phyloP scores from a whole-genome alignment of 352 stramenopile genomes.

The Globisporangium abappressorium region DNA sequence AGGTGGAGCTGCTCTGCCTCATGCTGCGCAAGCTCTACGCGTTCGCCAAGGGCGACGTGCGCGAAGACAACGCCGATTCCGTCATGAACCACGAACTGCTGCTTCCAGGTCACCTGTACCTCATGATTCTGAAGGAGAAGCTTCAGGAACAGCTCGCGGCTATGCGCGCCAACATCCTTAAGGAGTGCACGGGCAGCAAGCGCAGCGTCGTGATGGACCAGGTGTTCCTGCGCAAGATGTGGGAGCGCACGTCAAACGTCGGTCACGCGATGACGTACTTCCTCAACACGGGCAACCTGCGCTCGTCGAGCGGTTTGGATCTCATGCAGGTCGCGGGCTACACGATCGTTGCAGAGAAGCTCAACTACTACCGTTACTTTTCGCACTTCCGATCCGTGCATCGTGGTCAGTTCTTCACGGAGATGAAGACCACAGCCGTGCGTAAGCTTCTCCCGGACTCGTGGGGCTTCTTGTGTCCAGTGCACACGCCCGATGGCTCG shows the following conservation, averaged over 20 bases:
- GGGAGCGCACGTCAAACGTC: constrained; percentile 88
- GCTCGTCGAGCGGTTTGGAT: constrained; percentile 96
- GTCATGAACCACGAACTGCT: constrained; percentile 98
- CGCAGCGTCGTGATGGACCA: constrained; percentile 72
- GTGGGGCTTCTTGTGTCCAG: constrained; percentile 99
- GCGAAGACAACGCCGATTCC: constrained; percentile 98
- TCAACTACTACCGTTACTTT: constrained; percentile 99
- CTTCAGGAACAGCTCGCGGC: constrained; percentile 91
- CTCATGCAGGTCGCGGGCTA: constrained; percentile 97
- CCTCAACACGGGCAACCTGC: constrained; percentile 98
- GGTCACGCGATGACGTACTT: constrained; percentile 98
- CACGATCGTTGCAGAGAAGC: constrained; percentile 98
- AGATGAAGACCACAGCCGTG: constrained; percentile 99
- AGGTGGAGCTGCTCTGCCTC: constrained; percentile 92
- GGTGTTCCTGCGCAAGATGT: constrained; percentile 92
- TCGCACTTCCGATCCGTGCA: constrained; percentile 99
- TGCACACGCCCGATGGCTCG: constrained; percentile 99
- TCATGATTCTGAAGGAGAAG: constrained; percentile 99
- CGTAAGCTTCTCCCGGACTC: constrained; percentile 98
- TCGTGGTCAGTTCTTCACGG: constrained; percentile 99
- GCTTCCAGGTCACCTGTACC: constrained; percentile 94
- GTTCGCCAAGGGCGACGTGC: constrained; percentile 92
- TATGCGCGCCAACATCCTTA: constrained; percentile 80
- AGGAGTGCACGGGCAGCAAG: constrained; percentile 52
- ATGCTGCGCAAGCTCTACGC: constrained; percentile 99